Base-by-base conservation (phyloP, 2,329 filamentous ascomycete species). In the Colletotrichum lupini region DNA sequence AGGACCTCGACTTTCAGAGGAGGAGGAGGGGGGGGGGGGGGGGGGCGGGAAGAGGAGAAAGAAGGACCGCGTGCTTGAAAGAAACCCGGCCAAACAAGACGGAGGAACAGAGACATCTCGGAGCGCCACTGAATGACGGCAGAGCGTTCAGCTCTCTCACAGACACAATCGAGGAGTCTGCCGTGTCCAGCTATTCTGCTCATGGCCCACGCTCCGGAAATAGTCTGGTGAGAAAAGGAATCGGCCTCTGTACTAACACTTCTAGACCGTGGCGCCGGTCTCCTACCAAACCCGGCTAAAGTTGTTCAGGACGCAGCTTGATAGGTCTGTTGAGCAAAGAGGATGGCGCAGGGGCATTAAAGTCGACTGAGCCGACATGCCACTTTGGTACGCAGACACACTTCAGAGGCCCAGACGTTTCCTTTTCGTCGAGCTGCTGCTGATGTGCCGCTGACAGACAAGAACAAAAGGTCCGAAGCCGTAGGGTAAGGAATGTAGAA, bases 131-230 rank as follows among this genome's bases (percentile, higher is more conserved):
- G 22, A 14, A 5, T 55, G 62, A 56, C 0, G 24, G 49, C 49
- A 37, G 46, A 58, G 26, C 53, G n/a, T 28, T 16, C 37, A 6
- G 37, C 16, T 19, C 49, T 58, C 28, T 28, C 61, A 35, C 28
- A 66, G 37, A 42, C 37, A 42, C 37, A 35, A 35, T 35, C 11
- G 11, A 35, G 11, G 9, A 16, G 37, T 28, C 11, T 12, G 32
- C 63, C 32, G n/a, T 14, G 56, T 32, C 56, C 42, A 4, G 46
- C 63, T 56, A 67, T 67, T 49, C 68, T 58, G 19, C 56, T 67
- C 46, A 16, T 16, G 46, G 62, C 28, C 42, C 42, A 42, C 2
- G 56, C 14, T 46, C 28, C 42, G 26, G 24, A 32, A 19, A 37
- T 30, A 42, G 59, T 30, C 11, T 57, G 19, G 42, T 12, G 19